A percentile compares a stretch with the other conserved stretches of the same genome.
Conservation (phyloP, 352 stramenopile species). For the Globisporangium okanoganense region DNA sequence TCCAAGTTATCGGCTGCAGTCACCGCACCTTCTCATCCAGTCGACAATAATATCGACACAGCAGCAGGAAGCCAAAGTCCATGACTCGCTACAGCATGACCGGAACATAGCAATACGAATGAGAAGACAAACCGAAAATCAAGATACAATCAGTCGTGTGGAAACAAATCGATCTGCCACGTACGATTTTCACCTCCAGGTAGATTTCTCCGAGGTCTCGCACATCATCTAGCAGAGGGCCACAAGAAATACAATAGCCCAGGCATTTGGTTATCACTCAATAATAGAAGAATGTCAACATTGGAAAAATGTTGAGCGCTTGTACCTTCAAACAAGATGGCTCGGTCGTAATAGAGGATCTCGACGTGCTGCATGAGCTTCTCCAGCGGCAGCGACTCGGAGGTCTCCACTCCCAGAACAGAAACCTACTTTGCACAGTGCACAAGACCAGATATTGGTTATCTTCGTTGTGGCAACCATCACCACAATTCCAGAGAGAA, state of each 20-base stretch:
- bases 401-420: slow-evolving; percentile 13
- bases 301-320: neutral
- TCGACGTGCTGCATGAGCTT: slow-evolving; percentile 47
- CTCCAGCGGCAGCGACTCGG: slow-evolving; percentile 42
- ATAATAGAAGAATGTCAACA: neutral
- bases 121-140: neutral
- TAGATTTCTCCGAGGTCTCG: slow-evolving; percentile 63
- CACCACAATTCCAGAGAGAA: neutral
- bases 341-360: slow-evolving; percentile 57
- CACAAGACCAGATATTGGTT: neutral
- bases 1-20: no score
- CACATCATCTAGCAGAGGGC: slow-evolving; percentile 44
- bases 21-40: slow-evolving; percentile 57
- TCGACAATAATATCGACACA: slow-evolving; percentile 62
- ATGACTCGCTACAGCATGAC: slow-evolving; percentile 44
- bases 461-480: no score
- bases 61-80: slow-evolving; percentile 59
- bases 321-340: slow-evolving; percentile 61
- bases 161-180: neutral
- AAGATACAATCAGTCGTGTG: no score
- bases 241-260: neutral
- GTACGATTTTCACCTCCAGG: slow-evolving; percentile 50
- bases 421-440: neutral
- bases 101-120: no score
- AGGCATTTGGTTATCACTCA: neutral